Percentiles rank a stretch among this genome's conserved stretches.
Conservation (phyloP, 2,329 filamentous ascomycete species). For the Phaeosphaeriaceae sp. region DNA sequence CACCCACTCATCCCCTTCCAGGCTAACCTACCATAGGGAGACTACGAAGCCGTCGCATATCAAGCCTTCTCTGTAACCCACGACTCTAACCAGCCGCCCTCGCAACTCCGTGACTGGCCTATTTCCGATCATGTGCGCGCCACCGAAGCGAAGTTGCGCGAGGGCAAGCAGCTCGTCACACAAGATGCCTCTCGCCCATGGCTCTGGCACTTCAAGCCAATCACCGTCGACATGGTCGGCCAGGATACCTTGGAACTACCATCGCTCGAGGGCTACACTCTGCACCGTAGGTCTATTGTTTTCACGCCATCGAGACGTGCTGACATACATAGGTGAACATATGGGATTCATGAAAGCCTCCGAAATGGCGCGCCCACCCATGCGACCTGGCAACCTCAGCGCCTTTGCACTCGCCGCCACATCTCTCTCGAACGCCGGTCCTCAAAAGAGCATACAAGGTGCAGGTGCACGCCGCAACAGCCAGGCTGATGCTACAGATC, state of each 20-base stretch:
- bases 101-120: slow-evolving; percentile 21
- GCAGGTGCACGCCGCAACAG: slow-evolving; percentile 20
- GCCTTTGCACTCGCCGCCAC: slow-evolving; percentile 21
- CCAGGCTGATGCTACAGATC: slow-evolving; percentile 18
- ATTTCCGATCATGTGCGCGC: slow-evolving; percentile 37
- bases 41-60: slow-evolving; percentile 46
- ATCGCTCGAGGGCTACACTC: slow-evolving; percentile 34
- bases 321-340: slow-evolving; percentile 41
- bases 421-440: slow-evolving; percentile 25
- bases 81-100: slow-evolving; percentile 20
- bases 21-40: slow-evolving; percentile 37
- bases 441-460: slow-evolving; percentile 26
- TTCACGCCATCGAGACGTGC: slow-evolving; percentile 1
- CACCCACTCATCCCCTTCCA: background rate
- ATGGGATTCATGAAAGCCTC: slow-evolving; percentile 40
- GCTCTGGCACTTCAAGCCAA: slow-evolving; percentile 45
- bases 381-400: slow-evolving; percentile 29
- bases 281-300: slow-evolving; percentile 34
- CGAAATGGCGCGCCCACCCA: slow-evolving; percentile 41
- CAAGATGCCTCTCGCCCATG: slow-evolving; percentile 40
- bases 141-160: slow-evolving; percentile 39
- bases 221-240: slow-evolving; percentile 28
- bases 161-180: slow-evolving; percentile 33
- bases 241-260: slow-evolving; percentile 32
- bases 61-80: slow-evolving; percentile 44